These are phyloP conservation scores for Curvularia sp. DNA, from an alignment of 2,329 filamentous ascomycete genomes.

Conservation along the genomic window DNA sequence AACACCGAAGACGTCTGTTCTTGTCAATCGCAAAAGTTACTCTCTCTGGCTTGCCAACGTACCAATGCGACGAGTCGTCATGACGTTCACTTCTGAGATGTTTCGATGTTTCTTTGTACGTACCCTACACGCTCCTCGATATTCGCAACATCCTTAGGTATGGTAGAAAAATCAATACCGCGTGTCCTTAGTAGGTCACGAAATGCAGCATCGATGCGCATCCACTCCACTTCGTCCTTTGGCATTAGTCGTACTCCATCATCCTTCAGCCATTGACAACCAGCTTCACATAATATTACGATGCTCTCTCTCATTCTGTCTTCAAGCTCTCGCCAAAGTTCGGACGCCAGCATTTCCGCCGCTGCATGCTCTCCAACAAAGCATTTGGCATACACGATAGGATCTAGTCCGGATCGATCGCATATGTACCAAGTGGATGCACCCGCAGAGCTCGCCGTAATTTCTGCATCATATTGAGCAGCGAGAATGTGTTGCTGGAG, in stretches of 20 bases:
- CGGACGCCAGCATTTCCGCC: conserved; percentile 27
- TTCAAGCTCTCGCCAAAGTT: conserved; percentile 42
- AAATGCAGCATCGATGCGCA: conserved; percentile 31
- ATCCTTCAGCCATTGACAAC: conserved; percentile 44
- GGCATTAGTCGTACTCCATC: conserved; percentile 52
- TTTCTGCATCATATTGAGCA: conserved; percentile 47
- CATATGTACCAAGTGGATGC: conserved; percentile 49
- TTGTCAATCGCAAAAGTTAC: background rate
- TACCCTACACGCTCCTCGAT: conserved; percentile 3
- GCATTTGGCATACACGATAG: conserved; percentile 50
- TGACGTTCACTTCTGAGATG: background rate
- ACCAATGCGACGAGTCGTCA: background rate
- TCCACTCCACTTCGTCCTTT: conserved; percentile 34
- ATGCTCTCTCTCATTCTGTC: conserved; percentile 44
- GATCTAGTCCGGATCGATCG: conserved; percentile 55
- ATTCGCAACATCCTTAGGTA: conserved; percentile 10
- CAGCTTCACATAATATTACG: conserved; percentile 53
- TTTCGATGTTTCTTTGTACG: background rate
- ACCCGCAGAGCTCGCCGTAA: conserved; percentile 5
- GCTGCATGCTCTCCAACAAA: conserved; percentile 41
- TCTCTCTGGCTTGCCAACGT: background rate
- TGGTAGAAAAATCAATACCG: conserved; percentile 29
- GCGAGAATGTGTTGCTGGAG: conserved; percentile 51
- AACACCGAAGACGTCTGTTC: background rate
- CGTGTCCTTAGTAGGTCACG: conserved; percentile 24